A percentile compares a stretch with the other conserved stretches of the same genome.
Conservation (phyloP, 2,329 filamentous ascomycete species). For the Tolypocladium inflatum region DNA sequence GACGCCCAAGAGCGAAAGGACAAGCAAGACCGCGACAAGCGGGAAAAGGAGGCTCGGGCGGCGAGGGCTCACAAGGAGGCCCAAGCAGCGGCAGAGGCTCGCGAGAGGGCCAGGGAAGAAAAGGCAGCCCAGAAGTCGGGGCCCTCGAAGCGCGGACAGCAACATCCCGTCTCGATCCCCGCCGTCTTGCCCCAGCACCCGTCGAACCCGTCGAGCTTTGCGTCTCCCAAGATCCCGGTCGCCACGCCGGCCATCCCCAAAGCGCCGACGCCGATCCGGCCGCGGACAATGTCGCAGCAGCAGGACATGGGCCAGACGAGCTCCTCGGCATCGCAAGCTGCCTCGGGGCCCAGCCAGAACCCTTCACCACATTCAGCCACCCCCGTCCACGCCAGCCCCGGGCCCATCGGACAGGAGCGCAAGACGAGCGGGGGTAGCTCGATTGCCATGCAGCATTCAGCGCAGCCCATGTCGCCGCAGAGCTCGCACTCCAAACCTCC, state of each 20-base stretch:
- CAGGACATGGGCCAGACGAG: constrained; percentile 62
- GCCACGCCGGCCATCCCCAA: constrained; percentile 78
- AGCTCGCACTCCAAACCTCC: constrained; percentile 21
- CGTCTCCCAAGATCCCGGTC: constrained; percentile 70
- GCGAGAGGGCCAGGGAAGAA: constrained; percentile 62
- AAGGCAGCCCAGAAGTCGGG: constrained; percentile 25
- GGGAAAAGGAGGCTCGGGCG: constrained; percentile 46
- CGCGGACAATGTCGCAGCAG: constrained; percentile 72
- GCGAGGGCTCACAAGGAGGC: constrained; percentile 52
- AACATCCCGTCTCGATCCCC: constrained; percentile 33
- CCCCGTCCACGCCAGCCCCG: constrained; percentile 56
- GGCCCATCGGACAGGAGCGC: constrained; percentile 51
- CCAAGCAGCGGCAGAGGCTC: constrained; percentile 36
- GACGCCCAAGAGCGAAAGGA: constrained; percentile 56
- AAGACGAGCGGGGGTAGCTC: constrained; percentile 46
- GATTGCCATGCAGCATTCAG: constrained; percentile 17
- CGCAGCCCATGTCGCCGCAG: constrained; percentile 49
- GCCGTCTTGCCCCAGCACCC: constrained; percentile 49
- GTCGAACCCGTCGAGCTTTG: constrained; percentile 45
- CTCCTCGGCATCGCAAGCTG: constrained; percentile 60
- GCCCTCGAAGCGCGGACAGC: constrained; percentile 17
- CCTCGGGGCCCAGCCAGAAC: constrained; percentile 42
- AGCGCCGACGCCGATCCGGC: constrained; percentile 67
- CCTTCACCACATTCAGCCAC: constrained; percentile 52
- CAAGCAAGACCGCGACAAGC: constrained; percentile 54